Conservation (phyloP, 345 rosid genomes). For the Hibiscus mutabilis region DNA sequence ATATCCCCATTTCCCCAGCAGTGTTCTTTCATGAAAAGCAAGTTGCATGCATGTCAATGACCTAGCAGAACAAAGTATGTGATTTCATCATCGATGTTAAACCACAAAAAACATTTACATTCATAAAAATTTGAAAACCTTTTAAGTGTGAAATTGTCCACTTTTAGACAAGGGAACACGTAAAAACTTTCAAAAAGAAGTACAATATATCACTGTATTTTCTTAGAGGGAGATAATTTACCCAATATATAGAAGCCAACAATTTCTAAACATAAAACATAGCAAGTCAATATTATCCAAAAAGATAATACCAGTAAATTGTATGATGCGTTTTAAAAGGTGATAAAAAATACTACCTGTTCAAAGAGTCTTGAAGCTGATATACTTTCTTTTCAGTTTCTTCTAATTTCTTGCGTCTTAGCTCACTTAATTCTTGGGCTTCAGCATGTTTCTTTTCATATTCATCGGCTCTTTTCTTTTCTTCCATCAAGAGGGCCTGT, state of each 20-base stretch:
- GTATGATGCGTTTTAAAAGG: neutral
- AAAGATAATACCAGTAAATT: neutral
- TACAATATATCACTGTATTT: neutral
- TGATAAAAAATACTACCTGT: slow-evolving; percentile 49
- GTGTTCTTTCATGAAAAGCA: neutral
- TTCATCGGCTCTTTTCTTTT: slow-evolving; percentile 73
- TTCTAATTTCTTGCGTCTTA: slow-evolving; percentile 54
- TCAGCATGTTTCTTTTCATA: slow-evolving; percentile 56
- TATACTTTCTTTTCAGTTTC: slow-evolving; percentile 70
- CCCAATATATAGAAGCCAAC: neutral
- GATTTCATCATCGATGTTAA: neutral
- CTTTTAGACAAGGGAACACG: neutral
- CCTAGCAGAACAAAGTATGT: neutral
- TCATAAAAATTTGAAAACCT: neutral
- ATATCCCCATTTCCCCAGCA: neutral
- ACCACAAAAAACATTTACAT: neutral
- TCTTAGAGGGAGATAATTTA: neutral
- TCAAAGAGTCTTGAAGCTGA: slow-evolving; percentile 72
- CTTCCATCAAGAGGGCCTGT: slow-evolving; percentile 51
- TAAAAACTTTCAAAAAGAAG: neutral
- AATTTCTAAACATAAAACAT: neutral
- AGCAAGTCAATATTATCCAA: neutral
- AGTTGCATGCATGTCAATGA: neutral
- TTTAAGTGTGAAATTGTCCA: neutral
- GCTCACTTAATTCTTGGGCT: slow-evolving; percentile 58